These are phyloP conservation scores for Lyophyllum atratum DNA, from an alignment of 768 basidiomycete species.

Conservation along the genomic window DNA sequence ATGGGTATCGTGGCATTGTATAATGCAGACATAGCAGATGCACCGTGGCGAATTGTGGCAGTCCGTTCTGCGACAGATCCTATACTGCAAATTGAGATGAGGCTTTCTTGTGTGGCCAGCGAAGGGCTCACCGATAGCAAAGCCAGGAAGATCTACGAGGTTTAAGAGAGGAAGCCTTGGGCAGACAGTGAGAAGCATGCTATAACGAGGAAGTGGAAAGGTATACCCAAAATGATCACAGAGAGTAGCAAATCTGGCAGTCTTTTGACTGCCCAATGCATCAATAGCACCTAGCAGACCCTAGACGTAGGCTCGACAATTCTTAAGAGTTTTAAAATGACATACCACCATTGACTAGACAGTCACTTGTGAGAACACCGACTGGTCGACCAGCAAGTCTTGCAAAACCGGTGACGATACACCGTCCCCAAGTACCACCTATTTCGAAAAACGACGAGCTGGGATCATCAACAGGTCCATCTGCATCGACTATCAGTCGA, in stretches of 20 bases:
- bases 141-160: slow-evolving; percentile 42
- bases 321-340: neutral
- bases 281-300: slow-evolving; percentile 35
- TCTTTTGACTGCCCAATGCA: slow-evolving; percentile 40
- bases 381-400: slow-evolving; percentile 35
- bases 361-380: slow-evolving; percentile 40
- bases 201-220: neutral
- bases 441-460: slow-evolving; percentile 37
- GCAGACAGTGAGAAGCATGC: neutral
- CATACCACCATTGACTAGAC: slow-evolving; percentile 38
- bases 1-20: slow-evolving; percentile 39
- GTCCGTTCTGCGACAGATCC: slow-evolving; percentile 32
- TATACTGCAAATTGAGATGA: neutral
- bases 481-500: slow-evolving; percentile 32
- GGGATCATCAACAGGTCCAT: slow-evolving; percentile 12
- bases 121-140: slow-evolving; percentile 32
- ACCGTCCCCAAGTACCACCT: slow-evolving; percentile 36
- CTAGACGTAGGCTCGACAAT: neutral
- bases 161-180: slow-evolving; percentile 38
- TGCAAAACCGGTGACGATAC: slow-evolving; percentile 40
- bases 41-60: slow-evolving; percentile 42
- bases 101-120: neutral
- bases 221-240: slow-evolving; percentile 42
- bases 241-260: slow-evolving; percentile 37
- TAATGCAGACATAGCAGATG: slow-evolving; percentile 35